Evolutionary conservation across 129 eudicot species (phyloP), one percentile per base, ranked within the genome.

Genomic region (Heracleum sosnowskyi): DNA sequence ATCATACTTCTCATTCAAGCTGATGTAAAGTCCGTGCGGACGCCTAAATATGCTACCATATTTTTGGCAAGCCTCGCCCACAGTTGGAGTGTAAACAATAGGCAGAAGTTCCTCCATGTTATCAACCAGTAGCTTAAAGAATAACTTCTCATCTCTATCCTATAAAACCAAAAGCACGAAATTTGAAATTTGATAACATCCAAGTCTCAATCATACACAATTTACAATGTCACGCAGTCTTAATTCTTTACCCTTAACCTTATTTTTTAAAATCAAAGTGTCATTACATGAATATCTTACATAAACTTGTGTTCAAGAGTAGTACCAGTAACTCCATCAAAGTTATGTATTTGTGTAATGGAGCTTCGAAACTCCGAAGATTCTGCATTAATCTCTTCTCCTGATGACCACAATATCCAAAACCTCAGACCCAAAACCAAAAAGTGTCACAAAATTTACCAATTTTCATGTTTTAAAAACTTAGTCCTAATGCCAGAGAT

Each of bases 101-200:
- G 90, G 90, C 41, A 87, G 86, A 5, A 87, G 75, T 68, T 87
- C 90, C 80, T 87, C 90, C 31, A 87, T 85, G 60, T 87, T 79
- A 42, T 87, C 96, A 51, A 94, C 88, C 22, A 94, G 91, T 76
- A 94, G 86, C 90, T 92, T 89, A 88, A 91, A 94, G 76, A 84
- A 87, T 77, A 87, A 46, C 79, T 84, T 81, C 62, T 87, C 90
- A 40, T 87, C 84, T 51, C 87, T 84, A 45, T 87, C 90, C 90
- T 87, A 82, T 64, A 77, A 28, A 9, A 55, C 29, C 31, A 55
- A 55, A 49, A 49, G 60, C n/a, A 20, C 7, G 20, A 49, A 49
- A 18, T 49, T 16, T 49, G 60, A 49, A 49, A 49, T 7, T 49
- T 49, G 60, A 49, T 3, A 18, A 49, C 57, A 49, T 49, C 2